Evolutionary conservation across 345 rosid species (phyloP).

Genomic region (Melaleuca alternifolia): DNA sequence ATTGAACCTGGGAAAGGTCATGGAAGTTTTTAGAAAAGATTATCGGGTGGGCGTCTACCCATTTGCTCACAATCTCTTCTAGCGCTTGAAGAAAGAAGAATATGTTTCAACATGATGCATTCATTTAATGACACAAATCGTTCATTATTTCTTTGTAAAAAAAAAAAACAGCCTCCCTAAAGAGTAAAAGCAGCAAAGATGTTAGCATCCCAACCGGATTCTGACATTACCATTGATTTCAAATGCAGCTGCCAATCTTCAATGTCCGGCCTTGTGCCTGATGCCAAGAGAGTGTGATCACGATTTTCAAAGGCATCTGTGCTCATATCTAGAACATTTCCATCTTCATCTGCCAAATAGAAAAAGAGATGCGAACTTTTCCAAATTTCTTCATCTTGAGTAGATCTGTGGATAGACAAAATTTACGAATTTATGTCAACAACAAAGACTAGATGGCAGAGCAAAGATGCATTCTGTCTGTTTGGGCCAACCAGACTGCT

Average conservation of each 20-base stretch:
- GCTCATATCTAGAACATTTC: conserved; percentile 39
- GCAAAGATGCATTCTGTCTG: not conserved
- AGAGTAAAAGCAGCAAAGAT: not conserved
- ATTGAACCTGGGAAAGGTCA: not conserved
- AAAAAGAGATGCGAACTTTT: conserved; percentile 58
- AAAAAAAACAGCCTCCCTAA: not conserved
- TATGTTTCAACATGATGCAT: not conserved
- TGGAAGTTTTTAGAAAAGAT: not conserved
- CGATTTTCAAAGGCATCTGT: conserved; percentile 12
- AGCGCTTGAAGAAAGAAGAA: not conserved
- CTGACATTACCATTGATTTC: conserved; percentile 41
- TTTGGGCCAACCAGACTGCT: not conserved
- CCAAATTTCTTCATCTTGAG: conserved; percentile 34
- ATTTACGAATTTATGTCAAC: not conserved
- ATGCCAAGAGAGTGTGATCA: conserved; percentile 47
- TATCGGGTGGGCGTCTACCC: not conserved
- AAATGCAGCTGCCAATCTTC: conserved; percentile 89
- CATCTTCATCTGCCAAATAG: conserved; percentile 82
- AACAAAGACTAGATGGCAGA: not conserved
- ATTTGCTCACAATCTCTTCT: not conserved
- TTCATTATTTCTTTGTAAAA: not conserved
- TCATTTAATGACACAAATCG: not conserved
- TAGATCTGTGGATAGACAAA: conserved; percentile 12
- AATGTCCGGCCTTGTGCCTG: conserved; percentile 53
- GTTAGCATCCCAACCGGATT: not conserved